Base-by-base conservation (phyloP, 306 rosid species). In the Vachellia collinsii region DNA sequence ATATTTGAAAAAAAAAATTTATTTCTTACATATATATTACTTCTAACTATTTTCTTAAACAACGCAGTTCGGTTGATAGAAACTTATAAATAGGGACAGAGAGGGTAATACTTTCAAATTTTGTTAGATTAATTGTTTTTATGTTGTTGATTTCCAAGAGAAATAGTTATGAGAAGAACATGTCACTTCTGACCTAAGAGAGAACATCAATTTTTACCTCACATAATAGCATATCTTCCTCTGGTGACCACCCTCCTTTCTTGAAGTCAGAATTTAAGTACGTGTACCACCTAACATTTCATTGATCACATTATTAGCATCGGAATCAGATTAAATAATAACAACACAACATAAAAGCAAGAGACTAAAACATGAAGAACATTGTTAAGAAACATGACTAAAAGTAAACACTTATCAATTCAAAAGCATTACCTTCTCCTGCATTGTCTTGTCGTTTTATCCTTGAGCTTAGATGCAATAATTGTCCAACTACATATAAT, bases 241-340 rank as follows among this genome's bases (percentile, higher is more conserved):
- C 99, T 8, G 94, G 97, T 23, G 99, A 92, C 99, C 99, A 96
- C 11, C 99, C 99, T 54, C 99, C 99, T 89, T 93, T 96, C 89
- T 96, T 96, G 91, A 96, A 96, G 80, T 93, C 97, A 64, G 99
- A 96, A 91, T 96, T 96, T 89, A 96, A 88, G 79, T 96, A 96
- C 8, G 99, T 96, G 89, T 90, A 96, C 99, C 99, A 96, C 84
- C 99, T 96, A 92, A 64, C 72, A 77, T 71, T 79, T 58, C 11
- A 82, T 80, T 13, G 77, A 65, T 47, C 23, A 67, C 76, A 47
- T 79, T 8, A 80, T 2, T 29, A 29, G 51, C 85, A 78, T 71
- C 80, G 71, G 81, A 86, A 84, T 74, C 83, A 80, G 78, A 86
- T 63, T 70, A 74, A 72, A 29, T 29, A 84, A 74, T 12, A 64